A percentile compares a stretch with the other conserved stretches of the same genome.
Conservation (phyloP, 176 grass and related monocot genomes). For the Oryza longistaminata region DNA sequence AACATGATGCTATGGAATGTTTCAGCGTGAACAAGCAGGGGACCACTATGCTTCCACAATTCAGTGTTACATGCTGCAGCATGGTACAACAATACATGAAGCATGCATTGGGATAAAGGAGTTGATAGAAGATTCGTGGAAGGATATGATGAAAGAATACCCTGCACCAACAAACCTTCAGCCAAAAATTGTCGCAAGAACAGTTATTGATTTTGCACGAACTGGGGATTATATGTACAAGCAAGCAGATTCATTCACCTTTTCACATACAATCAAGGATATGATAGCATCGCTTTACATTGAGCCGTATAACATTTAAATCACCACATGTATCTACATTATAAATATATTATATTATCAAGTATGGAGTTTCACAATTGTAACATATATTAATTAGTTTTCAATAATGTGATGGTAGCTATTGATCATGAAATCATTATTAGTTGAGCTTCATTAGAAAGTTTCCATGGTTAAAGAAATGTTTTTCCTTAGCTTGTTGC, state of each 20-base stretch:
- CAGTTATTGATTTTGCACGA: constrained; percentile 8
- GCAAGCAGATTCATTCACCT: constrained; percentile 17
- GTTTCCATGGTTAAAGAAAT: too few species aligned
- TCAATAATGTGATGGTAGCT: too few species aligned
- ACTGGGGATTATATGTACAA: constrained; percentile 29
- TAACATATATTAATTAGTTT: too few species aligned
- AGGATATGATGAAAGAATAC: constrained; percentile 21
- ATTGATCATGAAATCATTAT: too few species aligned
- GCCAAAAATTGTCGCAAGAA: neutral
- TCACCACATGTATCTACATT: too few species aligned
- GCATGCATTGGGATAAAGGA: constrained; percentile 31
- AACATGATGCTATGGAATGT: neutral
- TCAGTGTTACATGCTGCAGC: constrained; percentile 41
- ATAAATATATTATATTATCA: too few species aligned
- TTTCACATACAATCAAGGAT: constrained; percentile 23
- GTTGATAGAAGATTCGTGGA: constrained; percentile 34
- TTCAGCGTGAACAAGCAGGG: constrained; percentile 32
- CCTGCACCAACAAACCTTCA: neutral
- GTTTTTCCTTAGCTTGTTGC: too few species aligned
- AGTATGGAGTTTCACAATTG: too few species aligned
- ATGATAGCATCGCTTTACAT: constrained; percentile 2
- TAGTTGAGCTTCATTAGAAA: too few species aligned
- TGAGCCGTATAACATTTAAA: neutral
- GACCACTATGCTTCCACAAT: constrained; percentile 31
- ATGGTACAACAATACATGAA: constrained; percentile 7